Conservation (phyloP, 2,329 filamentous ascomycete genomes). For the Phyllosticta paracitricarpa region DNA sequence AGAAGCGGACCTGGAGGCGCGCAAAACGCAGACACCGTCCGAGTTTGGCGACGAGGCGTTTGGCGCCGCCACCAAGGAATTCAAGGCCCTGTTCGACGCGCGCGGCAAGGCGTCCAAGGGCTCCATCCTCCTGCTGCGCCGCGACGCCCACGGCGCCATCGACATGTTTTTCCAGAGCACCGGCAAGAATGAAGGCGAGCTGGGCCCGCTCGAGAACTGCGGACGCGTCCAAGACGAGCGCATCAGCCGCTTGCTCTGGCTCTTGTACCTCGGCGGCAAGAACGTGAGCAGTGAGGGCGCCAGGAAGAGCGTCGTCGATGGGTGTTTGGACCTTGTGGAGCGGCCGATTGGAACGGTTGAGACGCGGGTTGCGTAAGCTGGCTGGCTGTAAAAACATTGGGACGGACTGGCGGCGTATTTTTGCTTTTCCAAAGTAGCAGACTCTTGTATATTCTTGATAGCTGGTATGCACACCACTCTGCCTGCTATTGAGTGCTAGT, state of each 20-base stretch:
- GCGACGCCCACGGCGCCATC: conserved; percentile 47
- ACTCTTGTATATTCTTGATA: not conserved
- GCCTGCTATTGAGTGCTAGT: not conserved
- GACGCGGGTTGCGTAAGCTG: conserved; percentile 52
- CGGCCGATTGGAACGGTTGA: conserved; percentile 80
- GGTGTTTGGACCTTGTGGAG: conserved; percentile 79
- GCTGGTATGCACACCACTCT: not conserved
- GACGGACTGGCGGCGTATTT: not conserved
- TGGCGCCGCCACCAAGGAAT: conserved; percentile 61
- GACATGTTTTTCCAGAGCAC: conserved; percentile 54
- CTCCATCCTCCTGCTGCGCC: conserved; percentile 62
- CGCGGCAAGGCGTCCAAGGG: conserved; percentile 68
- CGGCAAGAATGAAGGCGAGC: conserved; percentile 30
- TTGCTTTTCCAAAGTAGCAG: not conserved
- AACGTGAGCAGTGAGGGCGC: conserved; percentile 79
- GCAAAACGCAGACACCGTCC: conserved; percentile 23
- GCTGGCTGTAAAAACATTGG: not conserved
- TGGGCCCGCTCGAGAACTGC: conserved; percentile 44
- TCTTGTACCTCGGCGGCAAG: conserved; percentile 79
- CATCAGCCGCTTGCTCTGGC: conserved; percentile 71
- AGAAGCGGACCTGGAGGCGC: conserved; percentile 39
- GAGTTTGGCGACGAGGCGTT: conserved; percentile 66
- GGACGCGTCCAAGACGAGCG: conserved; percentile 71
- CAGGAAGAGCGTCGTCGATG: conserved; percentile 72
- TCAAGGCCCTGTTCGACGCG: conserved; percentile 73